Percentiles rank a stretch among this genome's conserved stretches.
Evolutionary conservation across 2,329 filamentous ascomycete species (phyloP).

Genomic region (Eurotiales sp.): DNA sequence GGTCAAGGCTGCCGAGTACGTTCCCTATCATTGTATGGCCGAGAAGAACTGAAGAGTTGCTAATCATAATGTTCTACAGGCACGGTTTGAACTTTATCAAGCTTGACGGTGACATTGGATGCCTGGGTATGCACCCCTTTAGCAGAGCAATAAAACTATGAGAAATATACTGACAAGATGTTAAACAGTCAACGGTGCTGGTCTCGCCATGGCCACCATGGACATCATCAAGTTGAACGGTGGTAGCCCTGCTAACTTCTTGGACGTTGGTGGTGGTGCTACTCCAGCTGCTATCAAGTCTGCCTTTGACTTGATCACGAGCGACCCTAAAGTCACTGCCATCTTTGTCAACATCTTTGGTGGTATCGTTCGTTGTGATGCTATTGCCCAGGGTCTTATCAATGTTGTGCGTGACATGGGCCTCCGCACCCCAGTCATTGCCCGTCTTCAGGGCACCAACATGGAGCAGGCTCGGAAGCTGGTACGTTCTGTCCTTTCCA

Average conservation of each 20-base stretch:
- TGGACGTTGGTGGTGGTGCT: conserved; percentile 96
- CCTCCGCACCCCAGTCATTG: conserved; percentile 94
- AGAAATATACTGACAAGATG: conserved; percentile 6
- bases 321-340: conserved; percentile 94
- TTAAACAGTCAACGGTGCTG: conserved; percentile 80
- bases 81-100: conserved; percentile 98
- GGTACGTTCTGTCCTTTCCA: too few species aligned
- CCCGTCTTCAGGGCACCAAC: conserved; percentile 96
- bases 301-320: conserved; percentile 98
- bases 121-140: conserved; percentile 53
- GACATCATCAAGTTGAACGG: conserved; percentile 99
- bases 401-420: conserved; percentile 92
- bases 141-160: not conserved
- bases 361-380: conserved; percentile 96
- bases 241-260: conserved; percentile 93
- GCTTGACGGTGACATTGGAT: conserved; percentile 98
- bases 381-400: conserved; percentile 94
- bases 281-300: conserved; percentile 95
- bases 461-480: conserved; percentile 88
- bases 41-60: conserved; percentile 2
- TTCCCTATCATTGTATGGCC: not conserved
- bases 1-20: conserved; percentile 87
- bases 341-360: conserved; percentile 99
- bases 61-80: conserved; percentile 22
- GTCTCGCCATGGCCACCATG: conserved; percentile 99